phyloP scores from a whole-genome alignment of 169 alveolate genomes.

The Eimeria brunetti region DNA sequence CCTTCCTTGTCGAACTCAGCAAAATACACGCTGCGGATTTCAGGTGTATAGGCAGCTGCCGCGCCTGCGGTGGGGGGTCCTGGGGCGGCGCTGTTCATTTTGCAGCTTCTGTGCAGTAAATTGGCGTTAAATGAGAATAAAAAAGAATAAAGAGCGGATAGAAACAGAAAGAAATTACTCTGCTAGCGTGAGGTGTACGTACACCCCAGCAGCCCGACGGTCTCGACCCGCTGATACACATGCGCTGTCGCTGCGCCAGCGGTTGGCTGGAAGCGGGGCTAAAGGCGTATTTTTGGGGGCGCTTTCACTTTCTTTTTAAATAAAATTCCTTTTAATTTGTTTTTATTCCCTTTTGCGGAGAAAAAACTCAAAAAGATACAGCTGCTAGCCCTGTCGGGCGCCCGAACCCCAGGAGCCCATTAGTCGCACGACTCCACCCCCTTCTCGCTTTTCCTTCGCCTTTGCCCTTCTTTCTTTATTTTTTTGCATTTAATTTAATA shows the following conservation, averaged over 20 bases:
- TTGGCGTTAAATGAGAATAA: not conserved
- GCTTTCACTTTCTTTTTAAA: no score
- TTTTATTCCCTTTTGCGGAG: no score
- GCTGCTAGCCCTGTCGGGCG: no score
- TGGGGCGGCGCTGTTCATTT: not conserved
- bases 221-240: not conserved
- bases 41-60: not conserved
- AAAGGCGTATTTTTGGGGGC: no score
- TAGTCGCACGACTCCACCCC: not conserved
- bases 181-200: not conserved
- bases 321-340: no score
- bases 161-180: not conserved
- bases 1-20: not conserved
- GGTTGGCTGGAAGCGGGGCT: no score
- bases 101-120: not conserved
- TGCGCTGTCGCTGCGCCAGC: no score
- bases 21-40: not conserved
- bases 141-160: not conserved
- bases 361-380: no score
- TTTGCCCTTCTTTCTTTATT: no score
- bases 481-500: no score
- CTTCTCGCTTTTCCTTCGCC: not conserved
- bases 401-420: no score
- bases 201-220: conserved; percentile 27
- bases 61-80: not conserved